These are phyloP conservation scores for Tephrocybe rancida DNA, from an alignment of 768 basidiomycete genomes.

Conservation along the genomic window DNA sequence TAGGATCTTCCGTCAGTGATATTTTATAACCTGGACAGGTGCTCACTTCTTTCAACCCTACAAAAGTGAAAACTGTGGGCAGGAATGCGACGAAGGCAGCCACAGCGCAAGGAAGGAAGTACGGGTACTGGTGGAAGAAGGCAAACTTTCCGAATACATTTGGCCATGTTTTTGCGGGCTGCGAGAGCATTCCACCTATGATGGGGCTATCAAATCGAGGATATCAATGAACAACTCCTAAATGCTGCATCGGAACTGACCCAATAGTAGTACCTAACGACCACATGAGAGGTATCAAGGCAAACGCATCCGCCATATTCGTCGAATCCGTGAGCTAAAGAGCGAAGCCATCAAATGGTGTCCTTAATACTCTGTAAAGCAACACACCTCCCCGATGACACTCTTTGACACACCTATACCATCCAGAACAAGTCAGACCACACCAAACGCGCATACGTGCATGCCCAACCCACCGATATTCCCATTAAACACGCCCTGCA, in stretches of 20 bases:
- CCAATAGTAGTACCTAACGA: conserved; percentile 25
- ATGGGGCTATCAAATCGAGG: background rate
- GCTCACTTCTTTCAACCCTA: conserved; percentile 30
- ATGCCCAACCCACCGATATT: conserved; percentile 33
- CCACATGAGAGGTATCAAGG: conserved; percentile 30
- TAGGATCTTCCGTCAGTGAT: background rate
- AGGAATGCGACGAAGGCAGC: conserved; percentile 20
- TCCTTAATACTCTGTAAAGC: background rate
- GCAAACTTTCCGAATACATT: conserved; percentile 22
- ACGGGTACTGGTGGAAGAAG: conserved; percentile 35
- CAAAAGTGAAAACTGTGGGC: conserved; percentile 19
- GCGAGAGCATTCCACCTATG: conserved; percentile 33
- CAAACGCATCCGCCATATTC: conserved; percentile 29
- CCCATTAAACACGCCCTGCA: conserved; percentile 36
- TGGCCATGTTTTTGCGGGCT: conserved; percentile 33
- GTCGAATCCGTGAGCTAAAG: conserved; percentile 27
- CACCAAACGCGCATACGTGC: no score
- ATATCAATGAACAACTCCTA: background rate
- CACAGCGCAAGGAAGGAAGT: conserved; percentile 33
- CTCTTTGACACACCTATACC: conserved; percentile 19
- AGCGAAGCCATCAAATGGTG: background rate
- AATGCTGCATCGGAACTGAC: conserved; percentile 20
- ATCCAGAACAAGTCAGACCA: background rate
- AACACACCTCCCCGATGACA: conserved; percentile 21
- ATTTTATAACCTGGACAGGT: no score